Base-by-base conservation (phyloP, 2,329 filamentous ascomycete genomes). In the Elsinoe ampelina region DNA sequence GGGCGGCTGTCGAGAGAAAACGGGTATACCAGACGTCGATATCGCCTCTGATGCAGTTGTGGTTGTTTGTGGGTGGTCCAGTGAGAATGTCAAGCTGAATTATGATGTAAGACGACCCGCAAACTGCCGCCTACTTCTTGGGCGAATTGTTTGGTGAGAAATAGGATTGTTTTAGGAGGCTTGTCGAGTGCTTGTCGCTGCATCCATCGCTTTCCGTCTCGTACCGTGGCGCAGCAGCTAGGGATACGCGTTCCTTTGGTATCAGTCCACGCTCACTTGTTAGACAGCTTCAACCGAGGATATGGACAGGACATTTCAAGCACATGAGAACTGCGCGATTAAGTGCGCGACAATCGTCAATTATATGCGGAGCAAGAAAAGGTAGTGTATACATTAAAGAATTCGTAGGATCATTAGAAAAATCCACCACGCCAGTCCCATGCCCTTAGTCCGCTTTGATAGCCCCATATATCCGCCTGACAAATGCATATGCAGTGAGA, bases 401-500 rank as follows among this genome's bases (percentile, higher is more conserved):
- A 39, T 41, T 55, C 52, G 19, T 55, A 19, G 12, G n/a, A 34
- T 55, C 52, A 43, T 55, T 55, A 55, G 5, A 41, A 17, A 15
- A 34, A 34, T 35, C 5, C 17, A 10, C 34, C 12, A 10, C 26
- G 17, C 19, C 19, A 22, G 19, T 22, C 8, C 4, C 19, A 39
- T 26, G 50, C 35, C 36, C 19, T 68, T 61, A 70, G 52, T 71
- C 68, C 17, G 69, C 66, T 60, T 71, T 71, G 62, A 71, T 67
- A 32, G 67, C 68, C 34, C 67, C 82, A 69, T 93, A 95, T 66
- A 95, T 90, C 67, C 85, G 81, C 67, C 87, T 77, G 57, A 95
- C 82, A 75, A 95, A 95, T 1, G 84, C 81, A 73, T 93, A 95
- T 5, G 87, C 86, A 39, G 86, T 85, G 71, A 95, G 70, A 70